Percentiles rank a stretch among this genome's conserved stretches.
phyloP scores from a whole-genome alignment of 306 rosid genomes.

The Abrus pulchellus region DNA sequence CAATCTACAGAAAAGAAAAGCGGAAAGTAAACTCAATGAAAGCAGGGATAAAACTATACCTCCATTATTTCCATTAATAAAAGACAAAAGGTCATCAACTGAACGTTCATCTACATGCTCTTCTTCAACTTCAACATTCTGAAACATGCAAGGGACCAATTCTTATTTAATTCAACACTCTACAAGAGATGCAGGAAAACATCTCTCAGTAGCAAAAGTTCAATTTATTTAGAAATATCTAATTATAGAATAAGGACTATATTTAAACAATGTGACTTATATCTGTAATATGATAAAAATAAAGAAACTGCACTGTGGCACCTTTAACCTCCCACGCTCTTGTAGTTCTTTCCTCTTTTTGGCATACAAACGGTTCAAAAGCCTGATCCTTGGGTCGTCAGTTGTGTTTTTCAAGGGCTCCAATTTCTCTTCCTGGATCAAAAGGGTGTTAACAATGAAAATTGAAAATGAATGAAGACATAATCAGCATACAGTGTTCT shows the following conservation, averaged over 20 bases:
- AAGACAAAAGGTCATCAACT: conserved; percentile 92
- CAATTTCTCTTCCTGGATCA: conserved; percentile 92
- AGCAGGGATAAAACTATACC: conserved; percentile 55
- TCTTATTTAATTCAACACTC: conserved; percentile 37
- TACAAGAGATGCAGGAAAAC: conserved; percentile 34
- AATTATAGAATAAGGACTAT: conserved; percentile 36
- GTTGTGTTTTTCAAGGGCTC: conserved; percentile 86
- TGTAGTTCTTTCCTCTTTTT: conserved; percentile 92
- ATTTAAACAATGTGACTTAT: conserved; percentile 8
- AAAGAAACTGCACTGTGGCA: conserved; percentile 52
- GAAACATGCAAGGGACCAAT: conserved; percentile 50
- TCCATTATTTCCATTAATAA: conserved; percentile 82
- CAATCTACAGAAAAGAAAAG: conserved; percentile 23
- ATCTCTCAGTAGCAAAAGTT: conserved; percentile 21
- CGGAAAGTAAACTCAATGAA: conserved; percentile 15
- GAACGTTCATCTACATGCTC: conserved; percentile 88
- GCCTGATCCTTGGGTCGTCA: conserved; percentile 96
- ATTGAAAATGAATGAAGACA: conserved; percentile 33
- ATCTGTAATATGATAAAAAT: conserved; percentile 34
- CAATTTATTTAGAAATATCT: conserved; percentile 10
- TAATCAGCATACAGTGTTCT: conserved; percentile 48
- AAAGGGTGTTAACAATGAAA: conserved; percentile 51
- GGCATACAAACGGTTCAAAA: conserved; percentile 87
- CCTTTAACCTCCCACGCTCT: conserved; percentile 91
- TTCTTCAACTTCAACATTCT: conserved; percentile 83